Base-by-base conservation (phyloP, 2,329 filamentous ascomycete species). In the Nigrograna mackinnonii region DNA sequence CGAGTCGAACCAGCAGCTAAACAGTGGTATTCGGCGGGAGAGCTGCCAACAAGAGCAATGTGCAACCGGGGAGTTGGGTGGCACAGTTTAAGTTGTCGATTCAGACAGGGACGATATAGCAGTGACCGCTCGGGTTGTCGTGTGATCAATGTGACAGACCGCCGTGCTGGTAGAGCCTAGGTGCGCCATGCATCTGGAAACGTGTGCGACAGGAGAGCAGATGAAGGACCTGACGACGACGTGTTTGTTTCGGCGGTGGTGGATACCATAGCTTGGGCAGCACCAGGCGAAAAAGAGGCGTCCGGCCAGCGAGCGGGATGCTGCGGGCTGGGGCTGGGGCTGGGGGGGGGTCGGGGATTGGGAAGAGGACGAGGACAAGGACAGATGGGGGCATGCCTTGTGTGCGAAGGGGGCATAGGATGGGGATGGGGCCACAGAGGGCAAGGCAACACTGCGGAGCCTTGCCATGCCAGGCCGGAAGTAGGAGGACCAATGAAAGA, bases 131-230 rank as follows among this genome's bases (percentile, higher is more conserved):
- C 64, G 60, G 56, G 50, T 67, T 60, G 68, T 72, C 69, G 67
- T 71, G 68, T 72, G 68, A 71, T 71, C 68, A 69, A 64, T 63
- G 63, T 66, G 64, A 68, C 63, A 66, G 62, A 67, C 68, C 67
- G 55, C 52, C 52, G 47, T 53, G 62, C 53, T 66, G 66, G 67
- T 49, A 66, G 42, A 52, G 55, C 61, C n/a, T 57, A 62, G 54
- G 60, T 59, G 63, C 57, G 52, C 64, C 66, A 65, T 62, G 57
- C 57, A 62, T 58, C 49, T 44, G 66, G 60, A 54, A n/a, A 60
- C 58, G 52, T 67, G 66, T 69, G 60, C 58, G 57, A 70, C 64
- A 45, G 48, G 54, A 60, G 47, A 50, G 55, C 52, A 56, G 50
- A 60, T 56, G 50, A 54, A 55, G 53, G 54, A 55, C 61, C 61